Conservation (phyloP, 225 moss, liverwort and hornwort genomes). For the Polytrichum formosum region DNA sequence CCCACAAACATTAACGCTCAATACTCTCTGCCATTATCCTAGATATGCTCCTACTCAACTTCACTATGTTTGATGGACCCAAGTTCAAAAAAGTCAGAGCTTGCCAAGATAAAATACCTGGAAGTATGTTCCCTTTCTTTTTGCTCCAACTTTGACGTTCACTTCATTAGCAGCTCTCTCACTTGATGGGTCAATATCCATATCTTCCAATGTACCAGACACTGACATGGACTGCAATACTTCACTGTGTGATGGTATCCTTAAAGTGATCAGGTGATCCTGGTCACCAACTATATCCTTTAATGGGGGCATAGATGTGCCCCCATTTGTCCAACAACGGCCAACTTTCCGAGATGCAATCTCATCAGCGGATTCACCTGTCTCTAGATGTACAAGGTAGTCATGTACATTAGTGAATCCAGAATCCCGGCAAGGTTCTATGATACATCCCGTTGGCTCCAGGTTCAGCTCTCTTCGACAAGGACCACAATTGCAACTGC, state of each 20-base stretch:
- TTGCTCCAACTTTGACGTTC: constrained; percentile 9
- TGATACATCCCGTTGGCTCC: constrained; percentile 14
- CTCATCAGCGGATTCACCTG: constrained; percentile 20
- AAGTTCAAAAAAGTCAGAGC: no score
- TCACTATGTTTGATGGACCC: no score
- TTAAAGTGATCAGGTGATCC: background rate
- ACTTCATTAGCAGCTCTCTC: background rate
- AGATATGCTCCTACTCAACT: no score
- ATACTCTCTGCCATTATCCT: no score
- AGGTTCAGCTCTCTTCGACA: constrained; percentile 17
- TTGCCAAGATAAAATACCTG: constrained; percentile 17
- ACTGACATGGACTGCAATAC: background rate
- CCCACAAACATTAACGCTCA: no score
- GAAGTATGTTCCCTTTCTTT: constrained; percentile 24
- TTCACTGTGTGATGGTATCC: background rate
- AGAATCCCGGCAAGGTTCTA: background rate
- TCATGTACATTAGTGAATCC: constrained; percentile 43
- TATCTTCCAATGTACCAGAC: background rate
- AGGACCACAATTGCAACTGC: constrained; percentile 39
- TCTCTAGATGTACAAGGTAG: constrained; percentile 29
- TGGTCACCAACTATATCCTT: background rate
- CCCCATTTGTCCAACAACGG: constrained; percentile 24
- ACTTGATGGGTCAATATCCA: background rate
- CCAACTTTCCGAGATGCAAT: constrained; percentile 34
- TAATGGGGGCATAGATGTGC: constrained; percentile 4